Evolutionary conservation across 495 filamentous ascomycete species (phyloP).

Genomic region (Darksidea phi): DNA sequence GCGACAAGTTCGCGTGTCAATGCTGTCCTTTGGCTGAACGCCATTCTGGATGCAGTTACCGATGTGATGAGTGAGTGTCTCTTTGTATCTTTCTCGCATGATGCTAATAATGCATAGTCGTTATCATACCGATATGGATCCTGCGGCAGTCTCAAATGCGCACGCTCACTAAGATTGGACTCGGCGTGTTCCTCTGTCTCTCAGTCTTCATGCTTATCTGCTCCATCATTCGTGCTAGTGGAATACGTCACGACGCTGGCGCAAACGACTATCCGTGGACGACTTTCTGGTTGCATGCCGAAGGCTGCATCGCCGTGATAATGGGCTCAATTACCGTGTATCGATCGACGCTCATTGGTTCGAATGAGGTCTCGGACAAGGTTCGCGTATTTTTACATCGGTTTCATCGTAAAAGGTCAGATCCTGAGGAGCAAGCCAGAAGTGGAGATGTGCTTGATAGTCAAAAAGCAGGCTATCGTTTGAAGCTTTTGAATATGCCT

Average conservation of each 20-base stretch:
- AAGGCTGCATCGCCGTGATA: slow-evolving; percentile 11
- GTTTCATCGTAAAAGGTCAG: no score
- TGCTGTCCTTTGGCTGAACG: background rate
- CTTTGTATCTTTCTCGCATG: background rate
- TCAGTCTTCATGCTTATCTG: slow-evolving; percentile 19
- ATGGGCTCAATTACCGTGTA: slow-evolving; percentile 10
- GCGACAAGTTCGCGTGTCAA: background rate
- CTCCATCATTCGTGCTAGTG: slow-evolving; percentile 4
- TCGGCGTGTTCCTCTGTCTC: slow-evolving; percentile 11
- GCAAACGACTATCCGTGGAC: slow-evolving; percentile 1
- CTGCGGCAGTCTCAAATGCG: background rate
- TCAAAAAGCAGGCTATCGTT: no score
- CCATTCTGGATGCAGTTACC: background rate
- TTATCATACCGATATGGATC: slow-evolving; percentile 4
- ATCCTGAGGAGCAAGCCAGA: no score
- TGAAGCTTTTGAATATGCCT: no score
- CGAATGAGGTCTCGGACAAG: slow-evolving; percentile 30
- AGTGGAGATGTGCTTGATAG: no score
- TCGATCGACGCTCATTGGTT: background rate
- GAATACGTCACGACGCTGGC: background rate
- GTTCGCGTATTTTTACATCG: no score
- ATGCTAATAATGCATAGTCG: background rate
- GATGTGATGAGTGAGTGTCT: slow-evolving; percentile 11
- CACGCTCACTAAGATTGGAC: background rate
- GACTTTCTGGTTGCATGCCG: slow-evolving; percentile 7